A percentile compares a stretch with the other conserved stretches of the same genome.
Evolutionary conservation across 192 early-diverging fungal species (phyloP).

Genomic region (Backusella mclennaniae): DNA sequence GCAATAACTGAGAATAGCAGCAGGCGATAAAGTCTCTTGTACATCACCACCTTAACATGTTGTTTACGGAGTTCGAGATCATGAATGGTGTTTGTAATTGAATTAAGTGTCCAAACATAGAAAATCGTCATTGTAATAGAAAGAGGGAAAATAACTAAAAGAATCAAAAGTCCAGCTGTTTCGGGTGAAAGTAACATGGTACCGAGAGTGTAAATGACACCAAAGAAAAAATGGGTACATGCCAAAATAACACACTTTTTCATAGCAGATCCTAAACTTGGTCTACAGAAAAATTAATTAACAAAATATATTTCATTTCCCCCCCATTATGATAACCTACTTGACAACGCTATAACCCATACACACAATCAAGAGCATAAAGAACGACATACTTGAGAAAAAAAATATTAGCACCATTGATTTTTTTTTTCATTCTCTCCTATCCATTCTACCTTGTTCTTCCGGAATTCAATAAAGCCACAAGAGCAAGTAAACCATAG

Average conservation of each 20-base stretch:
- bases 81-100: constrained; percentile 74
- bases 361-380: constrained; percentile 93
- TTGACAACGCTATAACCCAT: constrained; percentile 97
- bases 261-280: constrained; percentile 89
- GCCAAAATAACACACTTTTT: constrained; percentile 78
- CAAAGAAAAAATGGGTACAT: constrained; percentile 82
- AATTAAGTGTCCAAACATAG: constrained; percentile 91
- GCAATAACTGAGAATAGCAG: constrained; percentile 73
- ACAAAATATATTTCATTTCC: not conserved
- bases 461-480: constrained; percentile 82
- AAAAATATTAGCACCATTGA: not conserved
- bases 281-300: constrained; percentile 42
- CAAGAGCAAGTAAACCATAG: constrained; percentile 61
- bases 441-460: constrained; percentile 52
- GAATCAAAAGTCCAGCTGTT: constrained; percentile 63
- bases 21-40: constrained; percentile 77
- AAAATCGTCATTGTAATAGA: constrained; percentile 90
- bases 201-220: constrained; percentile 82
- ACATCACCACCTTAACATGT: constrained; percentile 90
- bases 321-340: constrained; percentile 37
- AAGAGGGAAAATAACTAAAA: constrained; percentile 84
- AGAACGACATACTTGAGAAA: constrained; percentile 80
- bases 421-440: not conserved
- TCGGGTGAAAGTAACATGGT: constrained; percentile 73
- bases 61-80: constrained; percentile 80